phyloP scores from a whole-genome alignment of 306 rosid species.

The Astragalus glycyphyllos region DNA sequence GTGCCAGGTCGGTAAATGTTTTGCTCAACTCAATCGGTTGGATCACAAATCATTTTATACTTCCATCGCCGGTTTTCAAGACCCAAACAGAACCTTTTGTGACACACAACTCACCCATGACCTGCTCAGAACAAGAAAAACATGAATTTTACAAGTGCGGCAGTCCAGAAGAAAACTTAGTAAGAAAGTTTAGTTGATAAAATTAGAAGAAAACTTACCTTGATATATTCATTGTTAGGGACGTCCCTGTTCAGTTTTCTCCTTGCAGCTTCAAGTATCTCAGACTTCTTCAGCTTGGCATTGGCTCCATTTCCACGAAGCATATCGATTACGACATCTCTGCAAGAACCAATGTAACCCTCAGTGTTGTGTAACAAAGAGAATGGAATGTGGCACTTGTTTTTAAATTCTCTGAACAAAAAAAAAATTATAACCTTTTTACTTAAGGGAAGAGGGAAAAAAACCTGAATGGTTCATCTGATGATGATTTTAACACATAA shows the following conservation, averaged over 20 bases:
- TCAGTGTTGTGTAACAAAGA: constrained; percentile 30
- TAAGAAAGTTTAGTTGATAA: not conserved
- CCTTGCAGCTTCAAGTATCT: constrained; percentile 72
- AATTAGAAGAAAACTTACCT: constrained; percentile 58
- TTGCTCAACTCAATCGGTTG: constrained; percentile 18
- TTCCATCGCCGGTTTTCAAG: constrained; percentile 71
- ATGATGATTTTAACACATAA: constrained; percentile 72
- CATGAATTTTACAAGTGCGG: not conserved
- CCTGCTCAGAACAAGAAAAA: constrained; percentile 56
- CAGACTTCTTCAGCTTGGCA: constrained; percentile 73
- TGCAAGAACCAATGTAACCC: constrained; percentile 49
- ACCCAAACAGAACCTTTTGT: constrained; percentile 73
- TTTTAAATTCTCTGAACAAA: constrained; percentile 7
- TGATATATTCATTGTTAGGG: constrained; percentile 65
- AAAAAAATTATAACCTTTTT: not conserved
- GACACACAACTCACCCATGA: constrained; percentile 73
- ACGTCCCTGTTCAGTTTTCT: constrained; percentile 65
- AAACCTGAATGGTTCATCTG: constrained; percentile 81
- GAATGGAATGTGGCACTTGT: constrained; percentile 11
- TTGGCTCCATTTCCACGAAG: constrained; percentile 64
- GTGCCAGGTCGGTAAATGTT: not conserved
- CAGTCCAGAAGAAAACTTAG: no score
- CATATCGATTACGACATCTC: constrained; percentile 82
- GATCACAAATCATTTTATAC: constrained; percentile 41
- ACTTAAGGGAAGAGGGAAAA: not conserved